phyloP scores from a whole-genome alignment of 495 filamentous ascomycete species.

The Penicillium ucsense region DNA sequence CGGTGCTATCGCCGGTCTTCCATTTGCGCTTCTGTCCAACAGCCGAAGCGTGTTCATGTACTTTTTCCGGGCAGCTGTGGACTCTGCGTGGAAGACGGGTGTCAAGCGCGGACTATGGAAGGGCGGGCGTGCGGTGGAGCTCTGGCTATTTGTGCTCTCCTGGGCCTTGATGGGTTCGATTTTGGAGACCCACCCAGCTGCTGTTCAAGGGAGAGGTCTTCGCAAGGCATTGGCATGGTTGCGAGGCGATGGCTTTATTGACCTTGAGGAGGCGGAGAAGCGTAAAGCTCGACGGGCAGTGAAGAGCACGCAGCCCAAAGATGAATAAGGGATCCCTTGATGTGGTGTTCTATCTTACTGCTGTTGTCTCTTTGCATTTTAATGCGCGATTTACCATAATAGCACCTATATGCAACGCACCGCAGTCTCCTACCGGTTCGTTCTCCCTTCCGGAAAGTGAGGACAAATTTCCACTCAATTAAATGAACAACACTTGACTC shows the following conservation, averaged over 20 bases:
- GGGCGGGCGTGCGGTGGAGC: constrained; percentile 70
- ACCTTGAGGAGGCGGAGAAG: constrained; percentile 30
- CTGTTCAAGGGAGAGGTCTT: constrained; percentile 55
- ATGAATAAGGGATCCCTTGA: neutral
- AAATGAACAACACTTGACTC: no score
- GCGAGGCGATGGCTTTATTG: constrained; percentile 58
- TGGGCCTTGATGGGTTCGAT: constrained; percentile 69
- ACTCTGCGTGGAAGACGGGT: constrained; percentile 83
- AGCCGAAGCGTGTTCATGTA: constrained; percentile 61
- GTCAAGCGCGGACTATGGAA: constrained; percentile 77
- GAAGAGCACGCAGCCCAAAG: constrained; percentile 12
- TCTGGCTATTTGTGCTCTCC: constrained; percentile 68
- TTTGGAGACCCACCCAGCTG: constrained; percentile 59
- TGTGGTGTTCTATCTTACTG: neutral
- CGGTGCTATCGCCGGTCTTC: constrained; percentile 69
- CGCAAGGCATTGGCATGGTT: constrained; percentile 67
- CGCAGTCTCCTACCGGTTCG: no score
- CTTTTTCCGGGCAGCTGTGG: constrained; percentile 59
- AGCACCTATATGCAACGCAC: no score
- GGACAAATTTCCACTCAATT: no score
- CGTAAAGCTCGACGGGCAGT: constrained; percentile 22
- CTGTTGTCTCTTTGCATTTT: neutral
- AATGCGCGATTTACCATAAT: no score
- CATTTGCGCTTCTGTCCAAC: constrained; percentile 62
- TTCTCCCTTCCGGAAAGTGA: no score